Evolutionary conservation across 345 rosid species (phyloP), one percentile per base, ranked within the genome.

Genomic region (Gossypium raimondii): DNA sequence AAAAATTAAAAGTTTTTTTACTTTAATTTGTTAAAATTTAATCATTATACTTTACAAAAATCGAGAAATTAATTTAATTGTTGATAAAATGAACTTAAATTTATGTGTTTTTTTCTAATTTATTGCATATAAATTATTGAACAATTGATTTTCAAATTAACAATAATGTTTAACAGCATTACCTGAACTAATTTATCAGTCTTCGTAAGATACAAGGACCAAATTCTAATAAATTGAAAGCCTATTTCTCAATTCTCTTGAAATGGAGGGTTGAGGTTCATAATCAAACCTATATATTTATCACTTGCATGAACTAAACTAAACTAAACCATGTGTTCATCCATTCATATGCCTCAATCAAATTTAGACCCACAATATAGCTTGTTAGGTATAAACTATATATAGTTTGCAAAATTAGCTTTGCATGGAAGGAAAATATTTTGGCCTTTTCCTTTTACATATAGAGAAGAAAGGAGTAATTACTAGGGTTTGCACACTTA

Each of bases 31-130:
- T 14, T 52, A 13, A 16, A 6, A 52, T 52, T 52, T 4, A 52
- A 34, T 34, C 38, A 0, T 34, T 34, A 34, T 0, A 4, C 0
- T 34, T 4, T 4, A 4, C 0, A 0, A 34, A 34, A 34, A 34
- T 34, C 38, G 6, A 34, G 0, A 34, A 34, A 34, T 34, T 34
- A 34, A 6, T 34, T 34, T 34, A 34, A 4, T 34, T 34, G 38
- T 34, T 4, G 38, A 34, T 34, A 34, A 34, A 34, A 34, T 34
- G 1, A 34, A 34, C 1, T 34, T 34, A 34, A 34, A 34, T 34
- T 1, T 34, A 34, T 34, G 41, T 5, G 5, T 34, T 34, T 34
- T 34, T 34, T 0, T 4, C 38, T 34, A 34, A 34, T 34, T 34
- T 34, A 1, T 4, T 34, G 6, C 6, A 4, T 34, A 34, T 34